Base-by-base conservation (phyloP, 805 yeast genomes). In the Lipomyces yamanashiensis region DNA sequence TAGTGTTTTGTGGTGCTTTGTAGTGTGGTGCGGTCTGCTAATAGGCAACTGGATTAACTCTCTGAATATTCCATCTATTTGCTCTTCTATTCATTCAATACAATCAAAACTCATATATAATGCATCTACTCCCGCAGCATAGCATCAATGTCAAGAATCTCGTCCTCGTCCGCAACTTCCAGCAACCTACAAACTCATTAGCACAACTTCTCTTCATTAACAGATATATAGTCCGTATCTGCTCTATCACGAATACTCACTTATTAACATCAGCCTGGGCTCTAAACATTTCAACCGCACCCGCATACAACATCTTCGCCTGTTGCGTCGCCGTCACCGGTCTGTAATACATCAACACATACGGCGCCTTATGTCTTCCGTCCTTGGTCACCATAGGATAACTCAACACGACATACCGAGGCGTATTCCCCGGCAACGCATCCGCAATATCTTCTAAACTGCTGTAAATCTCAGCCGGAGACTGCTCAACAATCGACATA, bases 271-370 rank as follows among this genome's bases (percentile, higher is more conserved):
- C 90, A n/a, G 92, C 87, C 69, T 87, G 87, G 55, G 84, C 86
- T 74, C 93, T 82, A 62, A 92, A 82, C 67, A 87, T 76, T 74
- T 92, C 97, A 23, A 90, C 84, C 1, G 96, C 96, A 4, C 95
- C 96, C 0, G 97, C 98, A 71, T 91, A 92, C 54, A 90, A 77
- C 98, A 92, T 92, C 74, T 88, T 86, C 72, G 83, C 80, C 60
- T 88, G 89, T 73, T 88, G 93, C 17, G 89, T 87, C n/a, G 90
- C 81, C 0, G 96, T 90, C 33, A 87, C 87, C 2, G 98, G 98
- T 64, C 90, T 83, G 87, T 92, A 92, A 75, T 91, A 92, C n/a
- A 92, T 70, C 73, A 92, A 75, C 1, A 92, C 90, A 66, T 88
- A 81, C 2, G 97, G 97, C 9, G 84, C 81, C 53, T 85, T 82